Base-by-base conservation (phyloP, 2,329 filamentous ascomycete species). In the Colletotrichum sp. region DNA sequence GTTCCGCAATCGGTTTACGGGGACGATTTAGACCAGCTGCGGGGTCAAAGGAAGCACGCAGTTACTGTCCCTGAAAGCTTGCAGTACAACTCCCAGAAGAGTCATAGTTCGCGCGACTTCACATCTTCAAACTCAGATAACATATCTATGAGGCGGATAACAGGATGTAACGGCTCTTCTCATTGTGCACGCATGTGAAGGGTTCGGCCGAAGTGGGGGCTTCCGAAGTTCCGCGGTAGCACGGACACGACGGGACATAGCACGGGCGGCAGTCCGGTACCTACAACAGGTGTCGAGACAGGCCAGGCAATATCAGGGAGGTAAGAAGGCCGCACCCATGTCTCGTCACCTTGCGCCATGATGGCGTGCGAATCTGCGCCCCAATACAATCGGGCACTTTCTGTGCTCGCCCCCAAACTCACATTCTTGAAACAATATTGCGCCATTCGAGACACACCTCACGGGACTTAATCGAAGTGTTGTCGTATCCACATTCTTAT, bases 341-440 rank as follows among this genome's bases (percentile, higher is more conserved):
- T 69, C 66, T 69, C 66, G 68, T 71, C 54, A 73, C 31, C 24
- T 71, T 70, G 67, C 71, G 54, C 67, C 62, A 71, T 71, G 55
- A 73, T 73, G 67, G 71, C 71, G 71, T 71, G 71, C 71, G 68
- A 66, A 66, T 27, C 38, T 43, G 67, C 33, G 18, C 36, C 15
- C 15, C 64, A 62, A 29, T 18, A 15, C 54, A 43, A 51, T 31
- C 33, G 7, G 21, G 61, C 27, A 62, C 47, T 16, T 9, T 27
- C 27, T 62, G 21, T 55, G 33, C 38, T 55, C n/a, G 55, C 11
- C 55, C 27, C 21, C 9, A 33, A 55, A 43, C 24, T 70, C 5
- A 47, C 61, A 16, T 47, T 47, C 21, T 31, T 70, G 61, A 70
- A 73, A 73, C 71, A 73, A 9, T 16, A 70, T 70, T 62, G 34